Evolutionary conservation across 495 filamentous ascomycete genomes (phyloP), one percentile per base, ranked within the genome.

Genomic region (Beverwykella pulmonaria): DNA sequence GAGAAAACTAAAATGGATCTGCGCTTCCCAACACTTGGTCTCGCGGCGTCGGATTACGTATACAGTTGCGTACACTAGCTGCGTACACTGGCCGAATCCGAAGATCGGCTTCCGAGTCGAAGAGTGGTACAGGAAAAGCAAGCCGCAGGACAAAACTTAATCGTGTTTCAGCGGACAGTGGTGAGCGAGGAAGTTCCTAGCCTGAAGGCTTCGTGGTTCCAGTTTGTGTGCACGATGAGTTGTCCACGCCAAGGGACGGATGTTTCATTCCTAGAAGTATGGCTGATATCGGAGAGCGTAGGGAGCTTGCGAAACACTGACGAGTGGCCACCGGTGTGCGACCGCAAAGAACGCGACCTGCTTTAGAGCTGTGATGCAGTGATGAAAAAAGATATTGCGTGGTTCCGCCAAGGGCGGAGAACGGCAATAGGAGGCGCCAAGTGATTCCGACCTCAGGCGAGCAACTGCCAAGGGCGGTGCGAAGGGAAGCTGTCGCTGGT

Each of bases 401-500:
- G 19, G 12, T 29, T 25, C n/a, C 41, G 63, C 64, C 64, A 67
- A 67, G 64, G 57, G 63, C 64, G 64, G 57, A 61, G 50, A 44
- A 44, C 44, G 34, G 41, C 19, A 19, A 10, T 36, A 47, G 25
- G 27, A 49, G 7, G 14, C 25, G 64, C 63, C 63, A 67, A 67
- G 64, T 23, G 22, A 32, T 66, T 60, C 56, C 63, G 62, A 32
- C 41, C n/a, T 41, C 34, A 44, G 9, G 17, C 20, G 22, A 27
- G 5, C 4, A 17, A 30, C 32, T 41, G 57, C 58, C 57, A 67
- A 67, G 64, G 5, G 58, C 58, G 50, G 57, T 27, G 57, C 64
- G 61, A 61, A 49, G 57, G 50, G 56, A 57, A 20, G 19, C 27
- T 27, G 15, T 26, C 2, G 3, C 32, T 46, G 20, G 39, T 44